phyloP scores from a whole-genome alignment of 176 grass and related monocot genomes.

The Pontederia paniculata region DNA sequence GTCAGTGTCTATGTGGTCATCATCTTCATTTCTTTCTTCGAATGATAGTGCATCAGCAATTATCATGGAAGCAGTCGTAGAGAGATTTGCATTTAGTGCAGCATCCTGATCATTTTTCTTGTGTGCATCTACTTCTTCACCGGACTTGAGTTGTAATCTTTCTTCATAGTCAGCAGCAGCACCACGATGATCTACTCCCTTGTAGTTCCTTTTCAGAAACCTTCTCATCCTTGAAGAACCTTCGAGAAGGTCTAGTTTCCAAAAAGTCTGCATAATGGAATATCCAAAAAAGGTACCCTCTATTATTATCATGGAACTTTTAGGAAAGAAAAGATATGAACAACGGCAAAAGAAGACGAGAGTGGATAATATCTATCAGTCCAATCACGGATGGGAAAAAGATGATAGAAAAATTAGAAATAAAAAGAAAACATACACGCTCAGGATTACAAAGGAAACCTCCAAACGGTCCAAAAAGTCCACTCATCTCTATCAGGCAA shows the following conservation, averaged over 20 bases:
- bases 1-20: conserved; percentile 56
- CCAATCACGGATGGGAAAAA: neutral
- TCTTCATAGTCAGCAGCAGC: conserved; percentile 92
- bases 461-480: conserved; percentile 83
- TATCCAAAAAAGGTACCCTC: neutral
- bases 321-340: neutral
- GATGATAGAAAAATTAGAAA: neutral
- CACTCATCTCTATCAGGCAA: conserved; percentile 67
- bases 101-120: conserved; percentile 28
- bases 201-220: conserved; percentile 93
- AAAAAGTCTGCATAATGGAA: conserved; percentile 47
- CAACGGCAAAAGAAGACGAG: neutral
- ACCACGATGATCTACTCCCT: conserved; percentile 86
- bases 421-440: conserved; percentile 38
- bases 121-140: conserved; percentile 31
- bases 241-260: conserved; percentile 94
- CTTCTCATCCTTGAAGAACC: conserved; percentile 97
- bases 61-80: conserved; percentile 67
- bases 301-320: neutral
- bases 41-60: conserved; percentile 69
- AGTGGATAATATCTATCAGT: neutral
- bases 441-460: conserved; percentile 50
- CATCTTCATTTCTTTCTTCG: conserved; percentile 79
- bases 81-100: conserved; percentile 41
- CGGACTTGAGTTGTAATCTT: conserved; percentile 40